Percentiles rank a stretch among this genome's conserved stretches.
These are phyloP conservation scores for Medakamo hakoo DNA, from an alignment of 139 green algal genomes.

Conservation along the genomic window DNA sequence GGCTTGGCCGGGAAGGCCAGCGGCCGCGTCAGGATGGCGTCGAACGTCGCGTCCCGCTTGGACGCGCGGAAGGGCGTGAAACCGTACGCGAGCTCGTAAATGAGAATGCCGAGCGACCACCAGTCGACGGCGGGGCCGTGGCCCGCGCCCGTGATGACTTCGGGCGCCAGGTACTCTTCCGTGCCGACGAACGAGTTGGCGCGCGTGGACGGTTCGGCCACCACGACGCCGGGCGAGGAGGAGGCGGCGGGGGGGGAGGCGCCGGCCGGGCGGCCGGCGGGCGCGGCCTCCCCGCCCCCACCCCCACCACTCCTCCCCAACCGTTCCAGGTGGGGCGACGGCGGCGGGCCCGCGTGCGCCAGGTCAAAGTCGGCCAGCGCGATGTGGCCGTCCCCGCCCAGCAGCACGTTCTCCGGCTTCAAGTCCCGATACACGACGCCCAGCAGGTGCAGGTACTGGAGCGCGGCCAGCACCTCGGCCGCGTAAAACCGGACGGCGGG, in stretches of 20 bases:
- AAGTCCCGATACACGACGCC: conserved; percentile 93
- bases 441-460: conserved; percentile 95
- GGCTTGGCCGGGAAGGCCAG: conserved; percentile 62
- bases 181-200: conserved; percentile 88
- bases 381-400: conserved; percentile 75
- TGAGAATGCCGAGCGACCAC: conserved; percentile 88
- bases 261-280: too few species aligned
- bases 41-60: conserved; percentile 78
- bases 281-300: not conserved
- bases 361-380: conserved; percentile 98
- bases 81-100: conserved; percentile 87
- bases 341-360: conserved; percentile 46
- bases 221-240: conserved; percentile 18
- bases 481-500: conserved; percentile 70
- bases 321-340: conserved; percentile 11
- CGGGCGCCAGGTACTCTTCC: conserved; percentile 69
- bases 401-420: conserved; percentile 98
- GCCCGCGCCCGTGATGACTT: conserved; percentile 38
- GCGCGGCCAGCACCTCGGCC: conserved; percentile 82
- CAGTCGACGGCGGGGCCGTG: conserved; percentile 59
- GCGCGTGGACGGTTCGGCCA: conserved; percentile 62
- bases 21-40: conserved; percentile 78
- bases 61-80: conserved; percentile 59
- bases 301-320: too few species aligned
- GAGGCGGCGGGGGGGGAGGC: not conserved